Conservation (phyloP, 2,329 filamentous ascomycete genomes). For the Gnomoniopsis smithogilvyi region DNA sequence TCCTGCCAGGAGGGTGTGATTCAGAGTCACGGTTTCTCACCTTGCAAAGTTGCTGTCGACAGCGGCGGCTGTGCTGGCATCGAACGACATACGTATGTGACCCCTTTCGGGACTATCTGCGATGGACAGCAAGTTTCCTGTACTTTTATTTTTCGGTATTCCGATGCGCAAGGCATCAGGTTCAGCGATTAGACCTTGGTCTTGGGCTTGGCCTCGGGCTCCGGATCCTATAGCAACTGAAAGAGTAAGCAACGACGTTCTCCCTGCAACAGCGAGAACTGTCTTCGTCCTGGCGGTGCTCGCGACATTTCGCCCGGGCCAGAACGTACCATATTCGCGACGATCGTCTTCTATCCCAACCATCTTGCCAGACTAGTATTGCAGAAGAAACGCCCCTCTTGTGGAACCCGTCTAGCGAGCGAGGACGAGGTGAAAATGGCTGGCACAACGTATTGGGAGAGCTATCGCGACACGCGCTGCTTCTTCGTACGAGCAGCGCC, state of each 20-base stretch:
- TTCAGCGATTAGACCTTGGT: background rate
- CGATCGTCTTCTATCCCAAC: constrained; percentile 40
- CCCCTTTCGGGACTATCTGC: constrained; percentile 52
- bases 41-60: constrained; percentile 72
- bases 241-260: constrained; percentile 7
- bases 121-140: constrained; percentile 54
- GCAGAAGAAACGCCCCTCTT: background rate
- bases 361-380: constrained; percentile 33
- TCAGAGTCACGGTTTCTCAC: constrained; percentile 39
- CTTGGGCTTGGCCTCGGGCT: background rate
- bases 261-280: background rate
- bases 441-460: background rate
- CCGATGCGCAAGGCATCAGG: constrained; percentile 32
- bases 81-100: constrained; percentile 72
- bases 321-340: constrained; percentile 38
- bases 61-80: constrained; percentile 57
- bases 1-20: background rate
- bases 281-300: constrained; percentile 5
- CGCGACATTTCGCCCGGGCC: constrained; percentile 8
- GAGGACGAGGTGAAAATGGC: background rate
- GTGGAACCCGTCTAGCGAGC: background rate
- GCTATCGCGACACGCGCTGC: background rate
- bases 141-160: constrained; percentile 63
- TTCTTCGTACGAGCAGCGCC: background rate
- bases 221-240: background rate